A percentile compares a stretch with the other conserved stretches of the same genome.
These are phyloP conservation scores for Calonectria henricotiae DNA, from an alignment of 2,329 filamentous ascomycete genomes.

Conservation along the genomic window DNA sequence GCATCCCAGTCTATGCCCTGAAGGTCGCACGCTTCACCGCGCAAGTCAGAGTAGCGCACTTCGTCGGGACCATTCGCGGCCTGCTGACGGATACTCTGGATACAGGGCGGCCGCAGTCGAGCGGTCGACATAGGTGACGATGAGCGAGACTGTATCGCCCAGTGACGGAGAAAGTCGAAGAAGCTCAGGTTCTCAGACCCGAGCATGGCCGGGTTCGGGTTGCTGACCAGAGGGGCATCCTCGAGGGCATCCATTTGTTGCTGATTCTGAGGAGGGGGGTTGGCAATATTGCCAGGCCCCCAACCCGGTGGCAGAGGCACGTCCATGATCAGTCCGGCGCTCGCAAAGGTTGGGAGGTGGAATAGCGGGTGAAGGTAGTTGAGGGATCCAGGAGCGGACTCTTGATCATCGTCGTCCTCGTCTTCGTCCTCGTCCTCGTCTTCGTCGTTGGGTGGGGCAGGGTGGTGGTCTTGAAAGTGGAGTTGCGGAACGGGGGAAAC, in stretches of 20 bases:
- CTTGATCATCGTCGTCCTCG: constrained; percentile 41
- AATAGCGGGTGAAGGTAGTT: constrained; percentile 40
- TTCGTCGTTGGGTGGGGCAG: constrained; percentile 32
- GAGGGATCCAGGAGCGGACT: constrained; percentile 32
- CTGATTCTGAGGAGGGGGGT: constrained; percentile 16
- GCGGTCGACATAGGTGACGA: constrained; percentile 41
- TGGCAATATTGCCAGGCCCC: constrained; percentile 17
- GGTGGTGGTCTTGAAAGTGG: constrained; percentile 36
- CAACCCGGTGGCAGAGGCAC: constrained; percentile 41
- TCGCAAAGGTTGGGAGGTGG: constrained; percentile 34
- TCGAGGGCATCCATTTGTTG: constrained; percentile 24
- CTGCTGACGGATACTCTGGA: constrained; percentile 56
- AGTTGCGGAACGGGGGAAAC: constrained; percentile 24
- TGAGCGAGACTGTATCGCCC: constrained; percentile 60
- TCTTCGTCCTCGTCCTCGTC: constrained; percentile 37
- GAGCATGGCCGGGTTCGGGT: constrained; percentile 59
- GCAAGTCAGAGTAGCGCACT: constrained; percentile 64
- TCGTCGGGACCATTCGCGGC: constrained; percentile 44
- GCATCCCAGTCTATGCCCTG: constrained; percentile 74
- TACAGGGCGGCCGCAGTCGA: constrained; percentile 51
- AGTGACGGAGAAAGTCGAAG: constrained; percentile 67
- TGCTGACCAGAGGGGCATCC: constrained; percentile 51
- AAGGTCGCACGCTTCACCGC: constrained; percentile 72
- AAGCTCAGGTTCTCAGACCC: constrained; percentile 68
- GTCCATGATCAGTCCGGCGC: constrained; percentile 42